These are phyloP conservation scores for Verticillium dahliae DNA, from an alignment of 2,329 filamentous ascomycete species.

Conservation along the genomic window DNA sequence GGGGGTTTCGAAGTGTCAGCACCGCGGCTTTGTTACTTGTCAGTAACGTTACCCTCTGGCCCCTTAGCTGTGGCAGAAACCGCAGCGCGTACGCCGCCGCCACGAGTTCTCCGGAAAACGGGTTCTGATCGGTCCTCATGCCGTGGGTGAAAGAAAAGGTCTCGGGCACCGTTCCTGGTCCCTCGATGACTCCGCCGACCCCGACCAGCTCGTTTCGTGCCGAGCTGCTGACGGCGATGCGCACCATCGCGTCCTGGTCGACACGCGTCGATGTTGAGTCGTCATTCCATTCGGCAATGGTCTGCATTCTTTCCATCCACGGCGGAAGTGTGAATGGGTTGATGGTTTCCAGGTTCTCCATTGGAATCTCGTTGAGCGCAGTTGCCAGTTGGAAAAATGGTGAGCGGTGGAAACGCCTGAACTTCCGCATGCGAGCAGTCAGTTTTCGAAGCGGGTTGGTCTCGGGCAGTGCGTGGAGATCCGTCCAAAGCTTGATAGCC, in stretches of 20 bases:
- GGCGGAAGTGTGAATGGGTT: slow-evolving; percentile 7
- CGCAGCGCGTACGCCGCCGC: slow-evolving; percentile 11
- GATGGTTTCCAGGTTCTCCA: slow-evolving; percentile 7
- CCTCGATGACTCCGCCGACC: slow-evolving; percentile 9
- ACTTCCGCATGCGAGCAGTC: neutral
- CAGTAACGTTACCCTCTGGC: slow-evolving; percentile 7
- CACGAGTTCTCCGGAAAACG: slow-evolving; percentile 11
- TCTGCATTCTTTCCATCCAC: slow-evolving; percentile 5
- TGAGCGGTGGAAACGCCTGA: neutral
- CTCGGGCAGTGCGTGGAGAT: slow-evolving; percentile 4
- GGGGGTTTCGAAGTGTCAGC: slow-evolving; percentile 9
- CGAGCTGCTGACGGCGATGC: slow-evolving; percentile 12
- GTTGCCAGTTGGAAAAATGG: neutral
- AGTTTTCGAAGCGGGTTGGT: slow-evolving; percentile 4
- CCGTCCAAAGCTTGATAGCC: slow-evolving; percentile 5
- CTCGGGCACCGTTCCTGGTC: slow-evolving; percentile 4
- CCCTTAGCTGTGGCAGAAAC: slow-evolving; percentile 3
- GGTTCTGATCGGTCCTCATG: slow-evolving; percentile 13
- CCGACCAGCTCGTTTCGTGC: slow-evolving; percentile 11
- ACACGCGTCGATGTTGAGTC: neutral
- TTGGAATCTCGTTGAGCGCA: slow-evolving; percentile 12
- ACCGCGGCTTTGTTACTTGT: slow-evolving; percentile 13
- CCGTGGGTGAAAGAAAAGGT: slow-evolving; percentile 13
- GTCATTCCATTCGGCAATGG: slow-evolving; percentile 3
- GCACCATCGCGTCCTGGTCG: neutral